These are phyloP conservation scores for Aspergillus persii DNA, from an alignment of 2,329 filamentous ascomycete genomes.

Conservation along the genomic window DNA sequence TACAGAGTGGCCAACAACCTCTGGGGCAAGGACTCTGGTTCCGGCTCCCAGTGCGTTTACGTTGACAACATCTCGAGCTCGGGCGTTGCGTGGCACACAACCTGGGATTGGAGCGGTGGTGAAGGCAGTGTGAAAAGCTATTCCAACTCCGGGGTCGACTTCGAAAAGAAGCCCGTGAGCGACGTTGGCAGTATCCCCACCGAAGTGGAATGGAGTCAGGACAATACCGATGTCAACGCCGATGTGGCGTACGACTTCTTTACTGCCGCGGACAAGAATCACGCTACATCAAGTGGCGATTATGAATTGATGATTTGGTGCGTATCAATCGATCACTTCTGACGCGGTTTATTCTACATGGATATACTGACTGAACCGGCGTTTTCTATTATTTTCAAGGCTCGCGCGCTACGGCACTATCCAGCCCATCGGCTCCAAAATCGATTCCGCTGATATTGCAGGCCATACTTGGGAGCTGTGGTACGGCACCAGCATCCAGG, in stretches of 20 bases:
- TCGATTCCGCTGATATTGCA: conserved; percentile 52
- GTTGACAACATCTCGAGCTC: conserved; percentile 29
- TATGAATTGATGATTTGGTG: conserved; percentile 65
- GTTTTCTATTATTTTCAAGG: conserved; percentile 7
- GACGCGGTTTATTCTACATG: no score
- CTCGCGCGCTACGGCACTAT: conserved; percentile 52
- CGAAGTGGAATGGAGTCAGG: conserved; percentile 48
- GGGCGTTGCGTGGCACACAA: conserved; percentile 39
- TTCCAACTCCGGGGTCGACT: conserved; percentile 33
- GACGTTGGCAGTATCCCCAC: conserved; percentile 40
- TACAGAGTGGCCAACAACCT: conserved; percentile 40
- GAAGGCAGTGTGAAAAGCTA: conserved; percentile 41
- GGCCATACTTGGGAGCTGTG: conserved; percentile 56
- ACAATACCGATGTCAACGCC: conserved; percentile 47
- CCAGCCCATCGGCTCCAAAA: conserved; percentile 53
- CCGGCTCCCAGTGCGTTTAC: conserved; percentile 42
- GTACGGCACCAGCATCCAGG: conserved; percentile 53
- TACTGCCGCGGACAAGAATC: conserved; percentile 41
- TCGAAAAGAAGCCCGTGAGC: conserved; percentile 25
- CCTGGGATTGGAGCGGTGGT: conserved; percentile 42
- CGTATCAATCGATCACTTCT: not conserved
- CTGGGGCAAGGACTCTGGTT: conserved; percentile 40
- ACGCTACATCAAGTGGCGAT: conserved; percentile 43
- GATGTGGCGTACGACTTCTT: conserved; percentile 62
- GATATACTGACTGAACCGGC: no score